These are phyloP conservation scores for Ophiocordyceps polyrhachis-furcata DNA, from an alignment of 2,329 filamentous ascomycete species.

Conservation along the genomic window DNA sequence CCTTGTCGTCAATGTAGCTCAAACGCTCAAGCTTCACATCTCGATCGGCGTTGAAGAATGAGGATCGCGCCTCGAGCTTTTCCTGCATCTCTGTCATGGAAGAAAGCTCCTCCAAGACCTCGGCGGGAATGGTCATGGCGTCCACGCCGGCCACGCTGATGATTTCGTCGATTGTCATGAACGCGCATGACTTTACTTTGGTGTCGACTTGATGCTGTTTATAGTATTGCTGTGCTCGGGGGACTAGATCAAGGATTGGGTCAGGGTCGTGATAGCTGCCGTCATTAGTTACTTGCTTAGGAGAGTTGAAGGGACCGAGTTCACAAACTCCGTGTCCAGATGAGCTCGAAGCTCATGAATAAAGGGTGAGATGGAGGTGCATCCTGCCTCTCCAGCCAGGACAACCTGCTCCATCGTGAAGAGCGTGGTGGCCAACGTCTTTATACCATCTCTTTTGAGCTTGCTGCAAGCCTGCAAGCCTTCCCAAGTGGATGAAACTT, in stretches of 20 bases:
- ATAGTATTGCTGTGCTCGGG: background rate
- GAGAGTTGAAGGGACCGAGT: background rate
- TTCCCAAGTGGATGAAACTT: conserved; percentile 1
- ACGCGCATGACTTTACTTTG: background rate
- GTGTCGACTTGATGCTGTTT: background rate
- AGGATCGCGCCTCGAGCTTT: background rate
- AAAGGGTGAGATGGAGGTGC: background rate
- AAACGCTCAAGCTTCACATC: background rate
- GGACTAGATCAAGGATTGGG: background rate
- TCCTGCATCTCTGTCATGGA: background rate
- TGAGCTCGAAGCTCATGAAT: conserved; percentile 1
- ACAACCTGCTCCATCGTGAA: conserved; percentile 1
- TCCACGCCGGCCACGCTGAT: background rate
- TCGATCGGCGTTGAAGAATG: background rate
- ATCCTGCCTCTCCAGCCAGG: background rate
- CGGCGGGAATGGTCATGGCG: conserved; percentile 1
- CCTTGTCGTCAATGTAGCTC: background rate
- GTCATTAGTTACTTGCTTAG: background rate
- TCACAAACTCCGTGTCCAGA: background rate
- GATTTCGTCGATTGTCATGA: background rate
- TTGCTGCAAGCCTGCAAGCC: background rate
- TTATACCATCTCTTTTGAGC: background rate
- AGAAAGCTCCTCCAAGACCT: background rate
- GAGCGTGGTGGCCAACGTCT: conserved; percentile 1
- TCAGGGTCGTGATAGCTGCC: background rate